These are phyloP conservation scores for Trichoderma asperellum DNA, from an alignment of 2,329 filamentous ascomycete species.

Conservation along the genomic window DNA sequence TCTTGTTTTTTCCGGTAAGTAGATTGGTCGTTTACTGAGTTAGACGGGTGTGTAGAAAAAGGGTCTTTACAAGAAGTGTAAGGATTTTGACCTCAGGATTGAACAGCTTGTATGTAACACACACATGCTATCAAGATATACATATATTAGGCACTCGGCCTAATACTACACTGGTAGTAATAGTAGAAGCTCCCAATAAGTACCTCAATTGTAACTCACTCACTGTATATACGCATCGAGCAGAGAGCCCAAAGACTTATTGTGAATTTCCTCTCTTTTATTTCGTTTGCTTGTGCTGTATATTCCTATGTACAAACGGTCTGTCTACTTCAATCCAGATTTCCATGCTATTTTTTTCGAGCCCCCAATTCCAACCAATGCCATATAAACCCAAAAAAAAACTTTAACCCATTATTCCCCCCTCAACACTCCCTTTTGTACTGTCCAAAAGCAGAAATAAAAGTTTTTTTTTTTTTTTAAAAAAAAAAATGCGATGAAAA, in stretches of 20 bases:
- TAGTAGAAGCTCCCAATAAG: not conserved
- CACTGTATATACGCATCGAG: not conserved
- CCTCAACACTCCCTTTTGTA: not conserved
- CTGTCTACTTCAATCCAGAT: slow-evolving; percentile 13
- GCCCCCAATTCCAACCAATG: slow-evolving; percentile 19
- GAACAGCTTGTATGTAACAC: not conserved
- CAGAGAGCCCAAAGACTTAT: not conserved
- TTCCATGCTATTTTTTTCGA: slow-evolving; percentile 4
- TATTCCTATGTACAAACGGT: slow-evolving; percentile 26
- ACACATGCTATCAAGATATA: not conserved
- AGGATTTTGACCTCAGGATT: not conserved
- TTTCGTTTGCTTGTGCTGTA: slow-evolving; percentile 26
- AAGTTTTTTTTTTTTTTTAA: not conserved
- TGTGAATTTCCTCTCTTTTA: slow-evolving; percentile 6
- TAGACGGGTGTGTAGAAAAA: not conserved
- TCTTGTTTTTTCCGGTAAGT: not conserved
- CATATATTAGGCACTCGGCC: not conserved
- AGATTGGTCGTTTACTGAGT: not conserved
- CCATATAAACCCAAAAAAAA: slow-evolving; percentile 3
- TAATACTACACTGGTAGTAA: not conserved
- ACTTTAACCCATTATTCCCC: slow-evolving; percentile 3
- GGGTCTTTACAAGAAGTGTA: not conserved
- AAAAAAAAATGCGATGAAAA: not conserved
- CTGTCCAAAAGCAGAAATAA: not conserved
- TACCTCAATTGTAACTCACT: not conserved